Base-by-base conservation (phyloP, 768 basidiomycete species). In the Strobilomyces echinocephalus region DNA sequence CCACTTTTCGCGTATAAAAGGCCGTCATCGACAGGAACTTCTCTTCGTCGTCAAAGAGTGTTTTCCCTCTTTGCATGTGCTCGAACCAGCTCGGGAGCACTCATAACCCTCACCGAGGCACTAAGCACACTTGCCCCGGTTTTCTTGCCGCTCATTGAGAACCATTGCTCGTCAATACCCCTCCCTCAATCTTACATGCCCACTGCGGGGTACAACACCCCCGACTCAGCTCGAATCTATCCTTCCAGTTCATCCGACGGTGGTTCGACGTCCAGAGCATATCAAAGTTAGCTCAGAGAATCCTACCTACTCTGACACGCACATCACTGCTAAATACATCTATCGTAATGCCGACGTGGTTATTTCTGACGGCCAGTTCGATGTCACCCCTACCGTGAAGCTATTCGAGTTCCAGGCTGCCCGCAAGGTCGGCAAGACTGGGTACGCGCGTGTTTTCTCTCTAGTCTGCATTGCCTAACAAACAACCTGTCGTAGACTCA, bases 341-440 rank as follows among this genome's bases (percentile, higher is more conserved):
- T 88, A 93, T 74, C 89, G 90, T 56, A 84, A 86, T 62, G 82
- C 91, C 9, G 76, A 80, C 54, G 88, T 88, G 60, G 71, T 77
- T 55, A 74, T 90, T 57, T 72, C 79, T 50, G 78, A 88, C 58
- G 92, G 93, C 53, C 84, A 87, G 63, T 85, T 86, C 75, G 76
- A 77, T 56, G 78, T 95, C 66, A 87, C 80, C 40, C 94, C 93
- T 45, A 91, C 86, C 46, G 80, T 81, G 60, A 83, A 86, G 68
- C 76, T 82, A 28, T 95, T 82, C 69, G 88, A 98, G 74, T 95
- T 99, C 81, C 87, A 87, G 75, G 98, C 97, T 58, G 76, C 81
- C 68, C 79, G 89, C 64, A 81, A 82, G 62, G 91, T 95, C 55
- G 78, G 85, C 61, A 94, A 87, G 78, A 95, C 93, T 67, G 97